Evolutionary conservation across 2,329 filamentous ascomycete genomes (phyloP).

Genomic region (Talaromyces sp.): DNA sequence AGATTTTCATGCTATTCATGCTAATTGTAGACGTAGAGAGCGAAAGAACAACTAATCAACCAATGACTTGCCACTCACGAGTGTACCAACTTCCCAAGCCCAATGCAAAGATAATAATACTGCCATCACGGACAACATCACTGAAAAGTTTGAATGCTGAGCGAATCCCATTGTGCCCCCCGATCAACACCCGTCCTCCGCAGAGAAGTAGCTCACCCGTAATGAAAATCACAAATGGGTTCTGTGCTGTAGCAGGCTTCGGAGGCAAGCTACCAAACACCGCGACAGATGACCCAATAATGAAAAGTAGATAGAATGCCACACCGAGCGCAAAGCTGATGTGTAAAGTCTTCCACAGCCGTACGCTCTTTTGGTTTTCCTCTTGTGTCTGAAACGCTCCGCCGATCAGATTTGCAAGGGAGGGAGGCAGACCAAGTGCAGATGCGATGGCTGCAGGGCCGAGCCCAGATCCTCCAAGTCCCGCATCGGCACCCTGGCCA

Average conservation of each 20-base stretch:
- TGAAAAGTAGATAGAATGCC: constrained; percentile 55
- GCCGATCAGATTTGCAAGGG: constrained; percentile 43
- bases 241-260: constrained; percentile 48
- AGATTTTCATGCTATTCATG: constrained; percentile 4
- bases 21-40: background rate
- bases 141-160: constrained; percentile 42
- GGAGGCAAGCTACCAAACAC: constrained; percentile 45
- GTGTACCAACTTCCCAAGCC: constrained; percentile 48
- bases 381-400: constrained; percentile 41
- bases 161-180: constrained; percentile 31
- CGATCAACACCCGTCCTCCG: constrained; percentile 38
- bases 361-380: constrained; percentile 37
- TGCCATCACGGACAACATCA: constrained; percentile 47
- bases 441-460: constrained; percentile 36
- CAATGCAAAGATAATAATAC: constrained; percentile 49
- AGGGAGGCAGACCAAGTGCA: constrained; percentile 49
- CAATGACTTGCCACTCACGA: constrained; percentile 30
- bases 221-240: constrained; percentile 49
- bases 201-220: constrained; percentile 50
- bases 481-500: background rate
- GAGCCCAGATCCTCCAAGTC: constrained; percentile 17
- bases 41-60: background rate
- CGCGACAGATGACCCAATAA: constrained; percentile 39
- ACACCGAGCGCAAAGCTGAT: constrained; percentile 60
- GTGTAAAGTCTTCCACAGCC: constrained; percentile 61